A percentile compares a stretch with the other conserved stretches of the same genome.
These are phyloP conservation scores for Astrothelium macrocarpum DNA, from an alignment of 495 filamentous ascomycete species.

Conservation along the genomic window DNA sequence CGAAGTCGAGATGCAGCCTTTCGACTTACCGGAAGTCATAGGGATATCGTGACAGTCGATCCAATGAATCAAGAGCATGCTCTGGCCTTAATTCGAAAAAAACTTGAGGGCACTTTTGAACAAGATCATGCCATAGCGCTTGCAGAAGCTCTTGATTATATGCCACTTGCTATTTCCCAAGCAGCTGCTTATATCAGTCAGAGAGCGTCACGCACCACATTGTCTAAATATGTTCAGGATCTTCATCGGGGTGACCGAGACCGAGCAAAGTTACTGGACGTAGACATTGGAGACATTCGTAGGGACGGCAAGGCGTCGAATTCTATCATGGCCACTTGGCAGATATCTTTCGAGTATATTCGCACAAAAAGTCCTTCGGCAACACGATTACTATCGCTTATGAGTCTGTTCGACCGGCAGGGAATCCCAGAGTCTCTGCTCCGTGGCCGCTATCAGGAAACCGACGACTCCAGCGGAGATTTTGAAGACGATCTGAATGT, in stretches of 20 bases:
- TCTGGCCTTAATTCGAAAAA: constrained; percentile 8
- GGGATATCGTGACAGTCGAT: constrained; percentile 6
- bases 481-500: constrained; percentile 39
- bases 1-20: constrained; percentile 25
- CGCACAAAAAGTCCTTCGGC: constrained; percentile 17
- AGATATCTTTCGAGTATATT: constrained; percentile 18
- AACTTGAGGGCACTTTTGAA: constrained; percentile 15
- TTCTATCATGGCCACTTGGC: constrained; percentile 15
- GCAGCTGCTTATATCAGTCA: constrained; percentile 13
- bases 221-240: constrained; percentile 10
- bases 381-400: constrained; percentile 31
- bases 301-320: constrained; percentile 8
- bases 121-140: neutral
- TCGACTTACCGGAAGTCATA: neutral
- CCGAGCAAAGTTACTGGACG: constrained; percentile 2
- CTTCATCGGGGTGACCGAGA: constrained; percentile 7
- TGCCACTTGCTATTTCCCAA: constrained; percentile 15
- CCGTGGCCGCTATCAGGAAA: neutral
- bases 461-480: neutral
- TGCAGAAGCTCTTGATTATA: constrained; percentile 7
- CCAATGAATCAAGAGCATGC: constrained; percentile 22
- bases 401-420: constrained; percentile 24
- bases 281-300: constrained; percentile 5
- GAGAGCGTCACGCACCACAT: neutral
- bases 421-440: constrained; percentile 28